Base-by-base conservation (phyloP, 1,284 basidiomycete genomes). In the Ustilago nuda region DNA sequence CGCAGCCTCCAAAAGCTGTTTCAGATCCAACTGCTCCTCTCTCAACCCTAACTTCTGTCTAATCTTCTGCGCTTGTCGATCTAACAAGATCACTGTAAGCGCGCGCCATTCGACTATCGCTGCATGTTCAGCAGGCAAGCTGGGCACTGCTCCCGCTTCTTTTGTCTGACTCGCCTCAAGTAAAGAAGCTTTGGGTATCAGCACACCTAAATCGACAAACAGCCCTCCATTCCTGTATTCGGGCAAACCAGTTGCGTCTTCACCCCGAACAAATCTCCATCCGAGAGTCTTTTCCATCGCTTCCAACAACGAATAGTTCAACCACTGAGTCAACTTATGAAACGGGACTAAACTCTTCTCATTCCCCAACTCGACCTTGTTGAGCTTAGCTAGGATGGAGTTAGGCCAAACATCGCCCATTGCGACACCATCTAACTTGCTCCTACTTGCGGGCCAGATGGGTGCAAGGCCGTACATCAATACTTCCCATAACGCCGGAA, bases 61-160 rank as follows among this genome's bases (percentile, higher is more conserved):
- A 36, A 83, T 76, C 1, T 53, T 62, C 2, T 64, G 57, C 0
- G 81, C 78, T 15, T 57, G 37, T 17, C 79, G 64, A 39, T 83
- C 81, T 27, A 98, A 88, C 82, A 92, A 90, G 68, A 97, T 92
- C 43, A 98, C 93, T 0, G 95, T 98, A 88, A 97, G 89, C 0
- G 95, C 94, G 60, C 96, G 89, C 95, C 95, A 97, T 87, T 98
- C 95, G 46, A 98, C 91, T 59, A 98, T 91, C 5, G 94, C 94
- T 0, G 94, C 93, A 83, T 95, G 93, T 0, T 92, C 92, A 50
- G 89, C 89, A 13, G 92, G 90, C 62, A 94, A 87, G 6, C 30
- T 27, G 0, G 74, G 69, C 12, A 72, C 2, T 1, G 17, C 58
- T 4, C 30, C 52, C 13, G 23, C 30, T 4, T 4, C n/a, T 7